Base-by-base conservation (phyloP, 192 early-diverging fungal genomes). In the Coemansia furcata region DNA sequence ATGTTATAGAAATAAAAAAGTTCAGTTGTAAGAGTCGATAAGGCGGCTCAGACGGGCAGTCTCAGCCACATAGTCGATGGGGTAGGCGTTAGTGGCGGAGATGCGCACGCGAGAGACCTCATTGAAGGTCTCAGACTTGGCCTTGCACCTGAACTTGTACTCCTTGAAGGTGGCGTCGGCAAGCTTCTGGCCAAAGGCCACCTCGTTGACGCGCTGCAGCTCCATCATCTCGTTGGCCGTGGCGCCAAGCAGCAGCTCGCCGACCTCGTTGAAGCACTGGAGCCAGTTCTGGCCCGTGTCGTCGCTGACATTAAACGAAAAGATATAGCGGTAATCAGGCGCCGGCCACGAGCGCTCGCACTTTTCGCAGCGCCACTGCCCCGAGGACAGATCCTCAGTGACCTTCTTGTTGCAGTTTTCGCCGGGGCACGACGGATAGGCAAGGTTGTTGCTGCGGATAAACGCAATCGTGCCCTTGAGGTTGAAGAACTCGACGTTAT, bases 341-440 rank as follows among this genome's bases (percentile, higher is more conserved):
- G 72, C 82, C 12, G 87, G 84, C 71, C 80, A 91, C 4, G 84
- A 73, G 58, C 85, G 84, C 63, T 91, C 77, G 73, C 95, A 97
- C 71, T 94, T 95, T 62, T 96, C 96, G 72, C 98, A 99, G 58
- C 93, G 69, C 95, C 95, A 99, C 32, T 82, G 79, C 46, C 77
- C 80, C 9, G 66, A 73, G 8, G 60, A 57, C 30, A 36, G 44
- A 43, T 89, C 87, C 43, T 93, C 87, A 3, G 69, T 84, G 29
- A 96, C 87, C 86, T 98, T 99, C 76, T 98, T 98, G 77, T 87
- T 92, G 82, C 97, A 99, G 32, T 77, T 82, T 0, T 79, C 74
- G 1, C 74, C 80, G 9, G 90, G 91, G 74, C 98, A 99, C 8
- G 91, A 92, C 15, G 98, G 91, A 65, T 99, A 99, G 37, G 77